These are phyloP conservation scores for Tagetes erecta DNA, from an alignment of 129 eudicot species.

Conservation along the genomic window DNA sequence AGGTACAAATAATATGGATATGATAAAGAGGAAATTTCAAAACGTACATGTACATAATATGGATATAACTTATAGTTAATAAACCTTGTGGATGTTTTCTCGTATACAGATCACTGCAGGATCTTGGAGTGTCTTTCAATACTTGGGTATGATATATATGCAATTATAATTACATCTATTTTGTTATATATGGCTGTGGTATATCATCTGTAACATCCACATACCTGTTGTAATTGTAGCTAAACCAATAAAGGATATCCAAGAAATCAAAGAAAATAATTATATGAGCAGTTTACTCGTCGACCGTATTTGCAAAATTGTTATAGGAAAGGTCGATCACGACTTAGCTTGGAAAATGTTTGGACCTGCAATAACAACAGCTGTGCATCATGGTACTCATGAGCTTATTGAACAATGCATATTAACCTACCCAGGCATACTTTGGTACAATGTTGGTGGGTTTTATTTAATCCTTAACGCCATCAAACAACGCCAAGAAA, in stretches of 20 bases:
- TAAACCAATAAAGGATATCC: neutral
- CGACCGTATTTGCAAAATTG: neutral
- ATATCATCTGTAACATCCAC: neutral
- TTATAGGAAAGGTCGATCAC: slow-evolving; percentile 6
- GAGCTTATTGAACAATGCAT: slow-evolving; percentile 14
- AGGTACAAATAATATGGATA: neutral
- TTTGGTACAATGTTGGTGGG: slow-evolving; percentile 37
- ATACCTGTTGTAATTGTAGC: neutral
- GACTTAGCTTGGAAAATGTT: slow-evolving; percentile 12
- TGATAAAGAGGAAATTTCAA: neutral
- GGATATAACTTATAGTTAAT: neutral
- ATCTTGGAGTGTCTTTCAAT: slow-evolving; percentile 12
- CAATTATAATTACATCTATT: neutral
- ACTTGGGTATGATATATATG: neutral
- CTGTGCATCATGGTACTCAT: slow-evolving; percentile 9
- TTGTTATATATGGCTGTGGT: neutral
- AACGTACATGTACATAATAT: neutral
- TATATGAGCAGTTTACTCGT: neutral
- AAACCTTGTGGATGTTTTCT: neutral
- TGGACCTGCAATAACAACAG: slow-evolving; percentile 16
- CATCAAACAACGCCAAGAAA: slow-evolving; percentile 46
- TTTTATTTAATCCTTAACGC: slow-evolving; percentile 40
- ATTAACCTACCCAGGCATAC: slow-evolving; percentile 40
- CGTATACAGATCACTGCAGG: neutral
- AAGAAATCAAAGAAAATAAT: slow-evolving; percentile 21